Base-by-base conservation (phyloP, 2,329 filamentous ascomycete species). In the Leptographium procerum region DNA sequence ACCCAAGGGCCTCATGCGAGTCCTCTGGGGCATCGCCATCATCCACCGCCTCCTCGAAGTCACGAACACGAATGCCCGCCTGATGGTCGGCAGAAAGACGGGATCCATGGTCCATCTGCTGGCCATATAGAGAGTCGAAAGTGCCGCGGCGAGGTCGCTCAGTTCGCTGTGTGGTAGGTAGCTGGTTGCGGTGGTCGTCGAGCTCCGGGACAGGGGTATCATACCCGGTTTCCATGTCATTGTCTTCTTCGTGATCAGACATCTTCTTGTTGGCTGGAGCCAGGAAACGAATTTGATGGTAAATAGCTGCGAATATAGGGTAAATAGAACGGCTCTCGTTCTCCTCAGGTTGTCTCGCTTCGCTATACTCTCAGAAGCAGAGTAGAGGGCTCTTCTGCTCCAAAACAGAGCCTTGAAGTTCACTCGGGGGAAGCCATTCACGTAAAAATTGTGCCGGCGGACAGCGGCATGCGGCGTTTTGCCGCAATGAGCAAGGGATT, bases 31-130 rank as follows among this genome's bases (percentile, higher is more conserved):
- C 78, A 48, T 88, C 86, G 57, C 96, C 91, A 64, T 95, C 89
- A 45, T 86, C 75, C 36, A 96, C 78, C 16, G 89, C 91, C 65
- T 94, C 84, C 70, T 96, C 91, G 64, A 95, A 95, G 69, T 96
- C 91, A 59, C 89, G 83, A 45, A 88, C 79, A 29, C 73, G 71
- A 34, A 80, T 70, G 62, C 73, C 75, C n/a, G 74, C 11, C n/a
- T 26, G 55, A 36, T 34, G 26, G 2, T 59, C 55, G 31, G 29
- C n/a, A 4, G 36, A 50, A n/a, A 13, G 47, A 26, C 45, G 43
- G 22, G 40, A 52, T 29, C 62, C 59, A 11, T 48, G 52, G 43
- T 65, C 64, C 24, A 59, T 54, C 50, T 64, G 61, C 74, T 57
- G 77, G 70, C 53, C 80, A 61, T 85, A 82, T 5, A 88, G 75